Conservation (phyloP, 176 grass and related monocot species). For the Thalia dealbata region DNA sequence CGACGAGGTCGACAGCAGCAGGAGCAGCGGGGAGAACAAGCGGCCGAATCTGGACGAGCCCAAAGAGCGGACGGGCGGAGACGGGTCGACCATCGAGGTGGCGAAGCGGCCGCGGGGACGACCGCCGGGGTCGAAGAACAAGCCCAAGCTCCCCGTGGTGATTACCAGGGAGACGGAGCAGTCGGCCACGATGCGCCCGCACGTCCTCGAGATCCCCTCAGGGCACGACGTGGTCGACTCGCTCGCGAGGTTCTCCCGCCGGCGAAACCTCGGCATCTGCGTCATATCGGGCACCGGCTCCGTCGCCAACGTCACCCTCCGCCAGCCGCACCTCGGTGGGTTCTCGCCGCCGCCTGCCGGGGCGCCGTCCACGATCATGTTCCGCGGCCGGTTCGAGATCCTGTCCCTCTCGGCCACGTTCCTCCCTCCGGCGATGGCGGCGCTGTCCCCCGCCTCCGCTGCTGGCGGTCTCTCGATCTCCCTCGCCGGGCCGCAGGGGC, state of each 20-base stretch:
- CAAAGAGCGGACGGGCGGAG: slow-evolving; percentile 12
- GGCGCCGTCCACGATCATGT: slow-evolving; percentile 28
- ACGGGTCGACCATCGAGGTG: slow-evolving; percentile 70
- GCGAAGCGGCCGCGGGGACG: slow-evolving; percentile 53
- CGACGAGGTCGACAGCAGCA: slow-evolving; percentile 63
- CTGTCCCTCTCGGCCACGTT: slow-evolving; percentile 81
- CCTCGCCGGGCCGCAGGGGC: slow-evolving; percentile 75
- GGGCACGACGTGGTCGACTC: slow-evolving; percentile 68
- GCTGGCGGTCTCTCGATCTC: slow-evolving; percentile 55
- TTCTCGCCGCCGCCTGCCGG: background rate
- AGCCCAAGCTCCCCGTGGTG: slow-evolving; percentile 72
- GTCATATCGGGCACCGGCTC: slow-evolving; percentile 6
- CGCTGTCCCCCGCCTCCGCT: slow-evolving; percentile 34
- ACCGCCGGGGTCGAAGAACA: slow-evolving; percentile 87
- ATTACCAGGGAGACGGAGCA: slow-evolving; percentile 72
- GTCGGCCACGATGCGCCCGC: slow-evolving; percentile 62
- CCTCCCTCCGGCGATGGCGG: slow-evolving; percentile 48
- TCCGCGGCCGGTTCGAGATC: slow-evolving; percentile 81
- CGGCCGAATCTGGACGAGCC: slow-evolving; percentile 29
- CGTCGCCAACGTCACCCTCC: slow-evolving; percentile 9
- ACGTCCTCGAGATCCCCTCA: slow-evolving; percentile 82
- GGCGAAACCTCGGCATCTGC: slow-evolving; percentile 8
- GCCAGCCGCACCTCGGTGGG: slow-evolving; percentile 3
- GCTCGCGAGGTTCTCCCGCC: slow-evolving; percentile 33
- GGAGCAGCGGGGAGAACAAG: slow-evolving; percentile 22